These are phyloP conservation scores for Vitis rupestris DNA, from an alignment of 164 flowering plant genomes.

Conservation along the genomic window DNA sequence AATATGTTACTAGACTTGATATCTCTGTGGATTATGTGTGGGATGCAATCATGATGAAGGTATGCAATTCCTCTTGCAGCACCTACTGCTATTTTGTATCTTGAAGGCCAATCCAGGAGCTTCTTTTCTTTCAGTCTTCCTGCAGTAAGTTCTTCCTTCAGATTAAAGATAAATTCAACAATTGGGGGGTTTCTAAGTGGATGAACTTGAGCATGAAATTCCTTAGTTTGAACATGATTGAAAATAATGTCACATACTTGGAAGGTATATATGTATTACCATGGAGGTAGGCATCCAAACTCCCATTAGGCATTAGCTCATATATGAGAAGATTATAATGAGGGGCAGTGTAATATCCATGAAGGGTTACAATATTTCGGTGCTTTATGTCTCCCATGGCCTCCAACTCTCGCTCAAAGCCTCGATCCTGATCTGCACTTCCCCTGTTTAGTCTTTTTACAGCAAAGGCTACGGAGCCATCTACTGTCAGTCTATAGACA, in stretches of 20 bases:
- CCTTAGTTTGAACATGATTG: neutral
- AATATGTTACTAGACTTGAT: slow-evolving; percentile 93
- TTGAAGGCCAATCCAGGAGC: slow-evolving; percentile 71
- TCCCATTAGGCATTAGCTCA: slow-evolving; percentile 95
- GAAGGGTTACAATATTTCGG: slow-evolving; percentile 78
- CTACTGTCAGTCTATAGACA: slow-evolving; percentile 56
- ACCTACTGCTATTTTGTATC: slow-evolving; percentile 86
- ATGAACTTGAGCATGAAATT: neutral
- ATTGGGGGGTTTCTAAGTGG: neutral
- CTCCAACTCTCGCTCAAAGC: slow-evolving; percentile 87
- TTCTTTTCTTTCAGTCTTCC: slow-evolving; percentile 55
- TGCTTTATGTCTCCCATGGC: slow-evolving; percentile 97
- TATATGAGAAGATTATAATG: slow-evolving; percentile 85
- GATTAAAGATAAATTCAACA: neutral
- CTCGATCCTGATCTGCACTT: slow-evolving; percentile 65
- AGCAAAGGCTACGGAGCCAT: slow-evolving; percentile 65
- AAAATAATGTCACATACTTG: neutral
- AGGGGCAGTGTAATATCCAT: slow-evolving; percentile 79
- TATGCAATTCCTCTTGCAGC: slow-evolving; percentile 89
- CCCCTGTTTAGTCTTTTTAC: slow-evolving; percentile 75
- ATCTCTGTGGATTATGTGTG: slow-evolving; percentile 94
- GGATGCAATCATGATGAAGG: slow-evolving; percentile 96
- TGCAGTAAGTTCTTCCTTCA: slow-evolving; percentile 27
- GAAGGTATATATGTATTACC: slow-evolving; percentile 35
- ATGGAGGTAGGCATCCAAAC: slow-evolving; percentile 65